Evolutionary conservation across 495 filamentous ascomycete genomes (phyloP), one percentile per base, ranked within the genome.

Genomic region (Aspergillus homomorphus): DNA sequence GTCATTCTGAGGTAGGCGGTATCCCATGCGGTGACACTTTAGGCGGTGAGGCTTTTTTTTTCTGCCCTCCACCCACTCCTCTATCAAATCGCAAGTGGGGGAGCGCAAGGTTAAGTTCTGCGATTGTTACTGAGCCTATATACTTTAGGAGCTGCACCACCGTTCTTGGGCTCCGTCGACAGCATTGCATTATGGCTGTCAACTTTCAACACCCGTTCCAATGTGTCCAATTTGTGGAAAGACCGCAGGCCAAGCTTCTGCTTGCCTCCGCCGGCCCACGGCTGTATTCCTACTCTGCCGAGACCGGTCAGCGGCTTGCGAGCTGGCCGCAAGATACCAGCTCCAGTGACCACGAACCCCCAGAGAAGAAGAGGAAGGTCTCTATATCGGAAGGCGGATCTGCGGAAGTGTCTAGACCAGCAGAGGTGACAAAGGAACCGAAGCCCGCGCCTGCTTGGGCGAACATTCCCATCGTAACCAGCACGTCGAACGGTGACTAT

Each of bases 401-500:
- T 5, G 60, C 54, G 56, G 66, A 70, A 16, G 22, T 22, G 18
- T 51, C 59, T 57, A 59, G 64, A 38, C 1, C 68, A 61, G 48
- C 65, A 62, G 59, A 63, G 38, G 62, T 56, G 38, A 64, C 59
- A 59, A 20, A 48, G 45, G 23, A 48, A 20, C 54, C 65, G 51
- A 51, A 58, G 46, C 66, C 66, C 38, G 33, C 67, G 20, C 52
- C 64, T 5, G 62, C 76, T 9, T 71, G 74, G 65, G 74, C 79
- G 14, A 78, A 82, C 58, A 74, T 91, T 28, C 80, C 80, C 33
- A 74, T 81, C 15, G 56, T 92, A 23, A 71, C 79, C n/a, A 65
- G 79, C 16, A 85, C 88, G 2, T 67, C 79, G 38, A 78, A 87
- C 50, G 80, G 84, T 30, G 75, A 80, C 44, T 78, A 95, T 75